Percentiles rank a stretch among this genome's conserved stretches.
Conservation (phyloP, 2,329 filamentous ascomycete species). For the Calonectria pteridis region DNA sequence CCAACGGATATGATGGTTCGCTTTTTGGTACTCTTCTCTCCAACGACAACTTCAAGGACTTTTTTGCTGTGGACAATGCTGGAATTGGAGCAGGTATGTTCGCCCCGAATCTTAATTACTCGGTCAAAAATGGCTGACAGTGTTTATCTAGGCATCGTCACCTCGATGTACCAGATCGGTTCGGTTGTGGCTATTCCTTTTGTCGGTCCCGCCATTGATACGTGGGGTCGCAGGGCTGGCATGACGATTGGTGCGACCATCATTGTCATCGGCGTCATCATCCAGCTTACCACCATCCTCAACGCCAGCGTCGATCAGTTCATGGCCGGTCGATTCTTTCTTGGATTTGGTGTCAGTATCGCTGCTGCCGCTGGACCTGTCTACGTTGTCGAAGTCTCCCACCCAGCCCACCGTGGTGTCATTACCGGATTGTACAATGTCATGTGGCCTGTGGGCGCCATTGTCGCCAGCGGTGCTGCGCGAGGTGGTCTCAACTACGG, state of each 20-base stretch:
- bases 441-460: constrained; percentile 60
- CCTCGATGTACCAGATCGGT: constrained; percentile 63
- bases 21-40: constrained; percentile 62
- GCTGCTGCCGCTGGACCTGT: constrained; percentile 60
- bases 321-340: constrained; percentile 69
- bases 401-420: constrained; percentile 59
- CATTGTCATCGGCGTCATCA: constrained; percentile 59
- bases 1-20: constrained; percentile 59
- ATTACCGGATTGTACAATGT: constrained; percentile 57
- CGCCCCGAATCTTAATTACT: too few relatives aligned
- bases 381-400: constrained; percentile 61
- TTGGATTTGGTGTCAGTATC: constrained; percentile 68
- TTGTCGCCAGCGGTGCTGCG: constrained; percentile 60
- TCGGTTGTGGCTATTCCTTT: constrained; percentile 62
- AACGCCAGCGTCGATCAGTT: constrained; percentile 53
- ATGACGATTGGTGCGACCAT: constrained; percentile 60
- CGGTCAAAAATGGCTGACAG: not conserved
- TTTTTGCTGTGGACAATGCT: constrained; percentile 53
- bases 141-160: constrained; percentile 32
- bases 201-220: constrained; percentile 61
- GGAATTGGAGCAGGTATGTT: constrained; percentile 40
- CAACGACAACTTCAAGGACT: constrained; percentile 61
- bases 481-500: constrained; percentile 54
- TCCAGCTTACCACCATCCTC: constrained; percentile 52
- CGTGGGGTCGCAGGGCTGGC: constrained; percentile 60